Base-by-base conservation (phyloP, 495 filamentous ascomycete species). In the Ascodesmis nigricans region DNA sequence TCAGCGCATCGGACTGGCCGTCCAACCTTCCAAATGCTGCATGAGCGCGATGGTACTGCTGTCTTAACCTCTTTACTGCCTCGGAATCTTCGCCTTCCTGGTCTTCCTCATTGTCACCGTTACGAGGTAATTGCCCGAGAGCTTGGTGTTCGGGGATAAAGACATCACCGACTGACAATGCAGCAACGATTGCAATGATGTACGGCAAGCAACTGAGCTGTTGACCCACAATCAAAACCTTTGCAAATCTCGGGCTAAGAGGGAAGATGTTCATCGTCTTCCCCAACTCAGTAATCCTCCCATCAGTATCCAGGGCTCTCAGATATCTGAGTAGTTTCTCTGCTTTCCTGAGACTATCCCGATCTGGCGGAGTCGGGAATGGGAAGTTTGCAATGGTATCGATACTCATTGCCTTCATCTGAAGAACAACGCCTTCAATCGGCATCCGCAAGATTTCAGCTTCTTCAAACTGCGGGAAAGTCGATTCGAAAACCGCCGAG, bases 321-420 rank as follows among this genome's bases (percentile, higher is more conserved):
- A 64, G 49, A 37, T 58, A 61, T 10, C 34, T 39, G 15, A 50
- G 58, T 4, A 93, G 63, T 46, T 75, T 83, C 52, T 95, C 87
- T 13, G 90, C 82, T 46, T 76, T 83, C 29, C 66, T 64, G 1
- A 99, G 63, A 40, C 72, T 78, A 39, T 73, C 60, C 9, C 73
- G 71, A 41, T 81, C 76, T 13, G 87, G 90, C 4, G 80, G 72
- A 2, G 90, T 92, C 5, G 90, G 90, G 52, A 95, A 99, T n/a
- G 87, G 90, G 53, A 99, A 99, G 47, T 83, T 91, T 49, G 74
- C 69, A 2, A 95, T 75, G 35, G 82, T 74, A 42, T 83, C 77
- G 15, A 93, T 63, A 37, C 78, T 79, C 80, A 95, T 92, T 41
- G 75, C 72, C 59, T 93, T 95, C 47, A 99, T 74, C 49, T 92